phyloP scores from a whole-genome alignment of 23 red algal species.

The Agarophyton chilense region DNA sequence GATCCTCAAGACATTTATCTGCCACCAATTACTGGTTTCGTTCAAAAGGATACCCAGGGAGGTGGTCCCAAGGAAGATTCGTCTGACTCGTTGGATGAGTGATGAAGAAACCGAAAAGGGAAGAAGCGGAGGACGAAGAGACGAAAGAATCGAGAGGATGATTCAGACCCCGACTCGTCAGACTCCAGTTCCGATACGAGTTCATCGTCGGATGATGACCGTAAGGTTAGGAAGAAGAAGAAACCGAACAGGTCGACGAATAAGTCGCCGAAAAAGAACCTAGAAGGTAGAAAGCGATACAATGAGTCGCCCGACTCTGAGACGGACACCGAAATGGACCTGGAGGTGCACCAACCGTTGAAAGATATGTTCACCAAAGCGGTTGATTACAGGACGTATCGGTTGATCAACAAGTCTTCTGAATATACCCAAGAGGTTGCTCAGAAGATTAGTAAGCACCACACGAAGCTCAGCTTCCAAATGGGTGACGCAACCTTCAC shows the following conservation, averaged over 20 bases:
- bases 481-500: conserved; percentile 6
- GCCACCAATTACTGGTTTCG: too few relatives aligned
- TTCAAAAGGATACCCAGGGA: too few relatives aligned
- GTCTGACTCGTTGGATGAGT: too few relatives aligned
- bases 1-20: too few relatives aligned
- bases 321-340: not conserved
- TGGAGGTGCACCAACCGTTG: conserved; percentile 12
- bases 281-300: not conserved
- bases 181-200: not conserved
- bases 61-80: too few relatives aligned
- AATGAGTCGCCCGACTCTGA: not conserved
- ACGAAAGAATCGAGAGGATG: too few relatives aligned
- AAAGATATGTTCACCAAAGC: conserved; percentile 24
- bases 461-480: not conserved
- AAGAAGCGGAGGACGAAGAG: too few relatives aligned
- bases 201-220: not conserved
- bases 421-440: too few relatives aligned
- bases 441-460: too few relatives aligned
- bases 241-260: not conserved
- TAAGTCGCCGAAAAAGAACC: not conserved
- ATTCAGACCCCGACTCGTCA: too few relatives aligned
- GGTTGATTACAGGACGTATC: conserved; percentile 33
- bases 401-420: not conserved
- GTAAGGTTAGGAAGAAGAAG: not conserved
- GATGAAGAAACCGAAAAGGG: too few relatives aligned